phyloP scores from a whole-genome alignment of 352 stramenopile genomes.

The Phytopythium sindhum region DNA sequence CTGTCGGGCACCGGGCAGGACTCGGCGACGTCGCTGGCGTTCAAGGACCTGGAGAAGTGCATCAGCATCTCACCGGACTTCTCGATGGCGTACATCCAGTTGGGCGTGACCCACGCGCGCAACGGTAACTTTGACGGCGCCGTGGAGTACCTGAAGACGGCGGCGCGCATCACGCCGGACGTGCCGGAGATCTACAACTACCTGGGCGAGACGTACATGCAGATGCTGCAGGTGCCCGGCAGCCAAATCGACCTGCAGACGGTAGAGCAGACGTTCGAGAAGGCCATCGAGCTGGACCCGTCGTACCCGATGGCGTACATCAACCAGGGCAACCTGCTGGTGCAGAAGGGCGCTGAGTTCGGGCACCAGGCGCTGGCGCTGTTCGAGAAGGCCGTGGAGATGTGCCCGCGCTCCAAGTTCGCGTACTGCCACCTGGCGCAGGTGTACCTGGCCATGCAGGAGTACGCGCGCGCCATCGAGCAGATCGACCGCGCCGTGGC shows the following conservation, averaged over 20 bases:
- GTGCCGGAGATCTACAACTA: constrained; percentile 87
- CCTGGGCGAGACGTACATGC: constrained; percentile 85
- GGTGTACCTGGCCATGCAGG: constrained; percentile 86
- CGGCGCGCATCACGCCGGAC: constrained; percentile 60
- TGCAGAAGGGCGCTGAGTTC: constrained; percentile 71
- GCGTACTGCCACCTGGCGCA: constrained; percentile 80
- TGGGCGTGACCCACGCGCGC: constrained; percentile 71
- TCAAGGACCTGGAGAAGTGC: constrained; percentile 69
- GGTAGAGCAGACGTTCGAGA: constrained; percentile 78
- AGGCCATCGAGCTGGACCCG: constrained; percentile 73
- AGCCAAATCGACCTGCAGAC: constrained; percentile 46
- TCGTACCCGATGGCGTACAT: constrained; percentile 87
- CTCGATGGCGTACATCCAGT: constrained; percentile 80
- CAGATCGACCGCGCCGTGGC: constrained; percentile 76
- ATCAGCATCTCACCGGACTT: constrained; percentile 72
- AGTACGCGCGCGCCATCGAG: constrained; percentile 73
- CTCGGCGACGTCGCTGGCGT: constrained; percentile 43
- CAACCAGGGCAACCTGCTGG: constrained; percentile 78
- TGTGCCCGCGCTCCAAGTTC: constrained; percentile 80
- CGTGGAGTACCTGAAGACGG: constrained; percentile 61
- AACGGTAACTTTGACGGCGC: constrained; percentile 71
- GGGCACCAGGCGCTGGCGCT: constrained; percentile 64
- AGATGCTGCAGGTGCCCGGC: constrained; percentile 63
- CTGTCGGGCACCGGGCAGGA: constrained; percentile 48
- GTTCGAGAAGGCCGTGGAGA: constrained; percentile 75